These are phyloP conservation scores for Verticillium zaregamsianum DNA, from an alignment of 2,329 filamentous ascomycete genomes.

Conservation along the genomic window DNA sequence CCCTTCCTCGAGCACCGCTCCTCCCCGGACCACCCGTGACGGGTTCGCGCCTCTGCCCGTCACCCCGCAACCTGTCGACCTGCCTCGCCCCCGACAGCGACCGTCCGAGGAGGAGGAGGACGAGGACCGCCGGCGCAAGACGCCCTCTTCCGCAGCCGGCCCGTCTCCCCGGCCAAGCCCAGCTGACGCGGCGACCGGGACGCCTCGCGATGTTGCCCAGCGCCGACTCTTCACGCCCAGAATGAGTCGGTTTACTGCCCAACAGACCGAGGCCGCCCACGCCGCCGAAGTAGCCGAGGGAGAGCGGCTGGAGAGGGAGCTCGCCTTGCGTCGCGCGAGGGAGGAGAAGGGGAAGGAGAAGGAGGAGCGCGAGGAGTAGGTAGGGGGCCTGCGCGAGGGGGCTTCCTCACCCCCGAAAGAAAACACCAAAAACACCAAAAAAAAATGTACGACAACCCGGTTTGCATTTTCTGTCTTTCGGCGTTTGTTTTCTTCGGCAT, in stretches of 20 bases:
- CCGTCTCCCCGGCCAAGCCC: not conserved
- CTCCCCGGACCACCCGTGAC: not conserved
- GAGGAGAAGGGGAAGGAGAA: not conserved
- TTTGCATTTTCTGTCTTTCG: not conserved
- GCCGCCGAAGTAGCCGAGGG: not conserved
- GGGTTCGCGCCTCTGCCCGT: not conserved
- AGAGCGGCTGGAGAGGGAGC: not conserved
- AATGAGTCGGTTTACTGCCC: not conserved
- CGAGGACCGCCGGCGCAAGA: not conserved
- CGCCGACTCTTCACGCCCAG: not conserved
- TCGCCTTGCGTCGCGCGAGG: not conserved
- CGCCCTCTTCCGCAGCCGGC: not conserved
- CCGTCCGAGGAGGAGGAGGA: not conserved
- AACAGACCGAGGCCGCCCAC: not conserved
- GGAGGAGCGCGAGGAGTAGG: not conserved
- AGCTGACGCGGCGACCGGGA: not conserved
- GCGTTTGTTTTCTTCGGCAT: not conserved
- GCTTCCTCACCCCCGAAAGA: not conserved
- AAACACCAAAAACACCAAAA: not conserved
- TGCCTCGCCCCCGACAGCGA: not conserved
- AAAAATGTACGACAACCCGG: not conserved
- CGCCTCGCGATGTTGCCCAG: not conserved
- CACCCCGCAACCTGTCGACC: not conserved
- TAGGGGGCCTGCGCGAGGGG: not conserved
- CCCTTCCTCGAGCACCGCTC: not conserved